Base-by-base conservation (phyloP, 2,329 filamentous ascomycete genomes). In the Meredithiella fracta region DNA sequence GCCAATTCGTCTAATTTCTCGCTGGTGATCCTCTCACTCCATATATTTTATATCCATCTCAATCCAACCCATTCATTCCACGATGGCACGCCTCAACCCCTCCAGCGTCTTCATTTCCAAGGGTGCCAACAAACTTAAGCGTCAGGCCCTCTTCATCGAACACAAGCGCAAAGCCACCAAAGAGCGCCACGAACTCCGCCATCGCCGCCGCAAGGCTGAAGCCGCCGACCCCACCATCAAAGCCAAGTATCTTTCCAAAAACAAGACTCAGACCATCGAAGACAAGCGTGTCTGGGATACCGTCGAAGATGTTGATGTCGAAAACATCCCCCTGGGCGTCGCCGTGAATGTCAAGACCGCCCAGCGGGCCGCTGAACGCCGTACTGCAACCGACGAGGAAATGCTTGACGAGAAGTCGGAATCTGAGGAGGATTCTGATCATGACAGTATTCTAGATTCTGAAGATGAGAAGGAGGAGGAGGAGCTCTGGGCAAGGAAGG, bases 231-330 rank as follows among this genome's bases (percentile, higher is more conserved):
- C 91, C 1, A 77, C 80, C 58, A 69, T 95, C 59, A 80, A 81
- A 62, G 80, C 79, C 59, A 78, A 84, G 61, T 79, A 92, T 63
- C 73, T 91, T 59, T 81, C 80, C 59, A 80, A 78, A 62, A 95
- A 95, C 70, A 77, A 89, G 47, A 85, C 92, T 0, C 68, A 79
- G 55, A 94, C 88, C 0, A 76, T 95, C 58, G 90, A 96, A 63
- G 79, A 82, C 63, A 95, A 95, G 73, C 80, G 92, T 66, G 81
- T 87, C 31, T 97, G 88, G 87, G 90, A 96, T 63, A 82, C 90
- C 54, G 78, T 79, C 52, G 82, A 82, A 51, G 76, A 77, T 56
- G 40, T 60, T 38, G 60, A 61, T 37, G 47, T 60, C 51, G 60
- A 61, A 40, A 68, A 74, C 51, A 78, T 83, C 61, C 75, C 70